phyloP scores from a whole-genome alignment of 2,329 filamentous ascomycete genomes.

The Incumbomyces delicatus region DNA sequence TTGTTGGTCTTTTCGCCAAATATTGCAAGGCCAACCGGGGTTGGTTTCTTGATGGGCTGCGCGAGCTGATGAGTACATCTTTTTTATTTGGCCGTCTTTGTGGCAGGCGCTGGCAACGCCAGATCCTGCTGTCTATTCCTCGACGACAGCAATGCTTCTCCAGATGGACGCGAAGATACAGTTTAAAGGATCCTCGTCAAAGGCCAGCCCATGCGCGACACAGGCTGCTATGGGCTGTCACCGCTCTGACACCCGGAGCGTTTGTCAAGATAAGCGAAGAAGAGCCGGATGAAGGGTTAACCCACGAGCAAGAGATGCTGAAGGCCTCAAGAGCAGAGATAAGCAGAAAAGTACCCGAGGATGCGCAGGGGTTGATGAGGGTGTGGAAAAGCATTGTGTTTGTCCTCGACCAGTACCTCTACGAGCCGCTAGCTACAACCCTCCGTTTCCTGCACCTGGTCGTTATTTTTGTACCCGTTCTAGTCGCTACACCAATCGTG shows the following conservation, averaged over 20 bases:
- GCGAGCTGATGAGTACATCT: slow-evolving; percentile 38
- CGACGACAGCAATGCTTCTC: slow-evolving; percentile 18
- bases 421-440: slow-evolving; percentile 76
- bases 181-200: slow-evolving; percentile 20
- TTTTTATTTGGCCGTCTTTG: slow-evolving; percentile 41
- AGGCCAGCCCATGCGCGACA: slow-evolving; percentile 16
- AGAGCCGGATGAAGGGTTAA: slow-evolving; percentile 44
- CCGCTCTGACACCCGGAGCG: slow-evolving; percentile 46
- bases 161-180: slow-evolving; percentile 18
- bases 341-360: slow-evolving; percentile 54
- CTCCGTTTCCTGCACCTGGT: slow-evolving; percentile 80
- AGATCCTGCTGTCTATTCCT: slow-evolving; percentile 21
- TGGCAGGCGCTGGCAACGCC: slow-evolving; percentile 30
- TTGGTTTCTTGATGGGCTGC: background rate
- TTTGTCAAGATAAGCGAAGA: slow-evolving; percentile 51
- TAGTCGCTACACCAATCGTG: slow-evolving; percentile 66
- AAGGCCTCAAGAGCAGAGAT: slow-evolving; percentile 71
- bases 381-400: slow-evolving; percentile 52
- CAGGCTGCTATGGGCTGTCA: slow-evolving; percentile 30
- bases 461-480: slow-evolving; percentile 82
- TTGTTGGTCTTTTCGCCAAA: too few species aligned
- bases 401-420: slow-evolving; percentile 51
- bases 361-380: slow-evolving; percentile 50
- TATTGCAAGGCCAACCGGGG: too few species aligned
- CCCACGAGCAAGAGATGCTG: slow-evolving; percentile 78